Evolutionary conservation across 331 rosid genomes (phyloP).

Genomic region (Acacia concinna): DNA sequence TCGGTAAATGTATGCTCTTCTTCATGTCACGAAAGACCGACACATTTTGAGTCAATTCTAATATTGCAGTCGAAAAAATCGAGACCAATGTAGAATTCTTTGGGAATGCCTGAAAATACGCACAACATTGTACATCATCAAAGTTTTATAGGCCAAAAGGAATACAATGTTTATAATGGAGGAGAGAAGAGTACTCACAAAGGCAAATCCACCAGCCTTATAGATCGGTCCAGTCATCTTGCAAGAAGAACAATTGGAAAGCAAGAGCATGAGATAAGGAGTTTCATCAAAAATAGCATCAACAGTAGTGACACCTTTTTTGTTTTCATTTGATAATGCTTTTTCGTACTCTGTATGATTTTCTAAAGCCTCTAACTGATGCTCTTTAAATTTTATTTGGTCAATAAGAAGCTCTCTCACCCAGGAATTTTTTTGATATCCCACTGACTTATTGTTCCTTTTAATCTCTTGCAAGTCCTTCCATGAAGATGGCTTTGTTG

Average conservation of each 20-base stretch:
- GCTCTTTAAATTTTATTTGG: background rate
- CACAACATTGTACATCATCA: background rate
- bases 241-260: background rate
- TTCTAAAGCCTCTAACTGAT: background rate
- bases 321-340: constrained; percentile 1
- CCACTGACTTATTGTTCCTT: background rate
- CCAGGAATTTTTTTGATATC: background rate
- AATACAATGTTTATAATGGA: background rate
- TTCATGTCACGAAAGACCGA: background rate
- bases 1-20: background rate
- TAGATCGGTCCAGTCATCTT: constrained; percentile 1
- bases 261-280: background rate
- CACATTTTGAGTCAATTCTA: background rate
- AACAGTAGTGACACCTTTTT: background rate
- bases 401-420: background rate
- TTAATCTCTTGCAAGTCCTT: background rate
- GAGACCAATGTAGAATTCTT: background rate
- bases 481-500: background rate
- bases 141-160: background rate
- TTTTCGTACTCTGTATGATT: background rate
- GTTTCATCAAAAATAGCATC: constrained; percentile 2
- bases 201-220: background rate
- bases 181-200: background rate
- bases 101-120: background rate
- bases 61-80: background rate